Evolutionary conservation across 768 basidiomycete species (phyloP).

Genomic region (Agaricus bisporus): DNA sequence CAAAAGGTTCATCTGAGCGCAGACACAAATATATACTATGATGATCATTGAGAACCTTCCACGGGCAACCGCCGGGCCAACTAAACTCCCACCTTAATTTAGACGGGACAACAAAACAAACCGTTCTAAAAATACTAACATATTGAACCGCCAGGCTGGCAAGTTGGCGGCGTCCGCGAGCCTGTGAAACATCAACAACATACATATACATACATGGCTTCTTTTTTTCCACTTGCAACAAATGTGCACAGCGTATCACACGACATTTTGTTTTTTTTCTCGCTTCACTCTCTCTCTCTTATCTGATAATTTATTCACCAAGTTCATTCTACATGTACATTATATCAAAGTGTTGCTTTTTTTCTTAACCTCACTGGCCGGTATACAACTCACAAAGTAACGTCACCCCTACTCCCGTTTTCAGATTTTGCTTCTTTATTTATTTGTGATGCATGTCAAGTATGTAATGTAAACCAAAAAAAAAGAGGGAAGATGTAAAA

Average conservation of each 20-base stretch:
- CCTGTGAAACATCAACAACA: background rate
- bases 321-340: too few species aligned
- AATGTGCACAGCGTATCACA: background rate
- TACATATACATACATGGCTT: background rate
- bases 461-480: background rate
- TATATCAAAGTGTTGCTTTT: too few species aligned
- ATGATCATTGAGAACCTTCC: too few species aligned
- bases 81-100: background rate
- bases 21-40: too few species aligned
- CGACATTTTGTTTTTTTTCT: background rate
- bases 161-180: background rate
- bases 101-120: background rate
- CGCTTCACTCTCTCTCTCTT: background rate
- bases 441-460: background rate
- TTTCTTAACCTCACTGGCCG: too few species aligned
- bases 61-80: background rate
- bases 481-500: background rate
- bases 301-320: background rate
- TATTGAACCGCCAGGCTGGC: background rate
- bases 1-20: too few species aligned
- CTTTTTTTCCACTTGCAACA: background rate
- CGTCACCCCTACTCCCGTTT: too few species aligned
- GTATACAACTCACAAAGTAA: too few species aligned
- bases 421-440: constrained; percentile 1
- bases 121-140: background rate